These are phyloP conservation scores for Lolium perenne DNA, from an alignment of 176 grass and related monocot species.

Conservation along the genomic window DNA sequence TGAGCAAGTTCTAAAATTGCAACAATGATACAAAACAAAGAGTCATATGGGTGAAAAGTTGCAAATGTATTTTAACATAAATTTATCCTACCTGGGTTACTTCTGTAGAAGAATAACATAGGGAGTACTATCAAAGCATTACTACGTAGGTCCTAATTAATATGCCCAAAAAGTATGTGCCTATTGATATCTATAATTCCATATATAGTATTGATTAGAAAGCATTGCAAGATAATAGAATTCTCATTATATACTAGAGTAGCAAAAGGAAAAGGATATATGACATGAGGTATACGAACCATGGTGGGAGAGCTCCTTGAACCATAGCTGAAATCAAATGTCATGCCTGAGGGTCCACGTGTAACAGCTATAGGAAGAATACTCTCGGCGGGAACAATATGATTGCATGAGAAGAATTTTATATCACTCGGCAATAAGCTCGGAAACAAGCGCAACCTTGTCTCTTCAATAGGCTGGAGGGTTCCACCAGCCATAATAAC, in stretches of 20 bases:
- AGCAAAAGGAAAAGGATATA: neutral
- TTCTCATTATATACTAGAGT: slow-evolving; percentile 10
- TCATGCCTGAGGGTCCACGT: slow-evolving; percentile 82
- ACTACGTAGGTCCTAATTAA: neutral
- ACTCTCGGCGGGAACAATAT: slow-evolving; percentile 92
- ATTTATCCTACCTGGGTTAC: neutral
- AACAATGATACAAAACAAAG: slow-evolving; percentile 1
- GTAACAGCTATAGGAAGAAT: slow-evolving; percentile 92
- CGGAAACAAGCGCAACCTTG: slow-evolving; percentile 80
- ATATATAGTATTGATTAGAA: slow-evolving; percentile 8
- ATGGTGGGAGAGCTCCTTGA: slow-evolving; percentile 76
- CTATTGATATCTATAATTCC: neutral
- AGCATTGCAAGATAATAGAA: neutral
- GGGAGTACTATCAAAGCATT: neutral
- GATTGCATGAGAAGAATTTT: slow-evolving; percentile 84
- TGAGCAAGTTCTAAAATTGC: slow-evolving; percentile 12
- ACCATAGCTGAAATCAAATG: slow-evolving; percentile 97
- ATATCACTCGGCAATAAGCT: slow-evolving; percentile 53
- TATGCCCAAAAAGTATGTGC: neutral
- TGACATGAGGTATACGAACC: slow-evolving; percentile 45
- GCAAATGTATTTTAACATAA: slow-evolving; percentile 1
- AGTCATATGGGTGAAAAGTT: neutral
- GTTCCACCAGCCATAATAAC: slow-evolving; percentile 88
- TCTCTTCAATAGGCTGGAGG: slow-evolving; percentile 98
- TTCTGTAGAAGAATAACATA: slow-evolving; percentile 8